Conservation (phyloP, 2,329 filamentous ascomycete genomes). For the Fusarium sp. region DNA sequence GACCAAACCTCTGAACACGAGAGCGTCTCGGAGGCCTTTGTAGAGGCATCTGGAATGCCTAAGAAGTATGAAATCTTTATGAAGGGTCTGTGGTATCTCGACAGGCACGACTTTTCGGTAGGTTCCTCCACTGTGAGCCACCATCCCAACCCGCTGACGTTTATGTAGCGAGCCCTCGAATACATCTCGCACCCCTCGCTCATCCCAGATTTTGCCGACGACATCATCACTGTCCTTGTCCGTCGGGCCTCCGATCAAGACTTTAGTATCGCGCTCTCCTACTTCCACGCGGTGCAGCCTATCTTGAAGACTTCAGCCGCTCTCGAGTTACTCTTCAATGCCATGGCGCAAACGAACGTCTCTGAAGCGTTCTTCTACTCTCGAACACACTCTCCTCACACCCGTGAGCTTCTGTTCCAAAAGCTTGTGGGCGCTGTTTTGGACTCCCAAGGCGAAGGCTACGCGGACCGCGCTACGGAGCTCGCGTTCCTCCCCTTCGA, state of each 20-base stretch:
- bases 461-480: slow-evolving; percentile 72
- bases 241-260: slow-evolving; percentile 70
- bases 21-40: slow-evolving; percentile 68
- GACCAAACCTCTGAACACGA: slow-evolving; percentile 65
- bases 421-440: slow-evolving; percentile 72
- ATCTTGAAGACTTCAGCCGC: slow-evolving; percentile 74
- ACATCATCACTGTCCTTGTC: slow-evolving; percentile 79
- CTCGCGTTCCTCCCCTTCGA: slow-evolving; percentile 81
- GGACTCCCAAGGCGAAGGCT: slow-evolving; percentile 53
- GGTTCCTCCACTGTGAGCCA: not conserved
- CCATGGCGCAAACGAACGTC: slow-evolving; percentile 75
- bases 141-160: slow-evolving; percentile 7
- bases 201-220: slow-evolving; percentile 84
- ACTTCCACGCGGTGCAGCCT: slow-evolving; percentile 82
- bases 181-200: slow-evolving; percentile 84
- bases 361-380: slow-evolving; percentile 81
- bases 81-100: slow-evolving; percentile 84
- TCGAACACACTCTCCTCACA: slow-evolving; percentile 71
- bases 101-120: slow-evolving; percentile 76
- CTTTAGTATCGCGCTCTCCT: slow-evolving; percentile 77
- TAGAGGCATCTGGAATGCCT: slow-evolving; percentile 73
- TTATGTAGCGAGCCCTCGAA: slow-evolving; percentile 72
- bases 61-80: slow-evolving; percentile 84
- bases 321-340: slow-evolving; percentile 75
- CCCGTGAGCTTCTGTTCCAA: slow-evolving; percentile 75